phyloP scores from a whole-genome alignment of 768 basidiomycete species.

The Termitomyces sp. region DNA sequence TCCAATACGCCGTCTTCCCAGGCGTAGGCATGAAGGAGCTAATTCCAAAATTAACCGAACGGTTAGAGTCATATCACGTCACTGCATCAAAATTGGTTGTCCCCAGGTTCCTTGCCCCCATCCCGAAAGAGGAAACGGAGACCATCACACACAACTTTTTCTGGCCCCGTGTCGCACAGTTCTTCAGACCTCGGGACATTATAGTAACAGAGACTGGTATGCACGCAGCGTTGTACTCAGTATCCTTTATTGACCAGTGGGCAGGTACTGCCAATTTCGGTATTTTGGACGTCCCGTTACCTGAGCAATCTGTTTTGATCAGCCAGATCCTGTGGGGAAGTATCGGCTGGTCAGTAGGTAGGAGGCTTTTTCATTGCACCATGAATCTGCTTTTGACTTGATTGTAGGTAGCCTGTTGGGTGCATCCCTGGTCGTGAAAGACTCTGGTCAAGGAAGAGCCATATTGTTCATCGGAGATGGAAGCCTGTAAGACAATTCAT shows the following conservation, averaged over 20 bases:
- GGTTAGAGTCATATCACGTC: background rate
- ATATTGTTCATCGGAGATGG: background rate
- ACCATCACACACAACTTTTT: background rate
- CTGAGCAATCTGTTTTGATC: background rate
- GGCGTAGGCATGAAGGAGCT: background rate
- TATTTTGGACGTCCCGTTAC: background rate
- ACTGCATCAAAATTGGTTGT: background rate
- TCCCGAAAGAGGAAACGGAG: background rate
- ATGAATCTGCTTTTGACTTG: background rate
- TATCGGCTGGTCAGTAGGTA: background rate
- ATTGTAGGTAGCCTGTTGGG: background rate
- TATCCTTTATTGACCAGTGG: background rate
- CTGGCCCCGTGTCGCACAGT: background rate
- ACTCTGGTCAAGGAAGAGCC: background rate
- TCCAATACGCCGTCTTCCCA: background rate
- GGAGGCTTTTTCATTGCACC: background rate
- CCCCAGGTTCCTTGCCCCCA: background rate
- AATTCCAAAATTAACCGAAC: background rate
- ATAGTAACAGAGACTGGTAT: background rate
- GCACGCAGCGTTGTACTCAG: background rate
- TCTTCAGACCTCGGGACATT: background rate
- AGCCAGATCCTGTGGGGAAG: background rate
- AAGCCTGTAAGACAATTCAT: background rate
- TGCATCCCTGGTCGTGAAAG: background rate
- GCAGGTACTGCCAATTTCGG: background rate